Base-by-base conservation (phyloP, 75 land plant species). In the Pinus taeda region DNA sequence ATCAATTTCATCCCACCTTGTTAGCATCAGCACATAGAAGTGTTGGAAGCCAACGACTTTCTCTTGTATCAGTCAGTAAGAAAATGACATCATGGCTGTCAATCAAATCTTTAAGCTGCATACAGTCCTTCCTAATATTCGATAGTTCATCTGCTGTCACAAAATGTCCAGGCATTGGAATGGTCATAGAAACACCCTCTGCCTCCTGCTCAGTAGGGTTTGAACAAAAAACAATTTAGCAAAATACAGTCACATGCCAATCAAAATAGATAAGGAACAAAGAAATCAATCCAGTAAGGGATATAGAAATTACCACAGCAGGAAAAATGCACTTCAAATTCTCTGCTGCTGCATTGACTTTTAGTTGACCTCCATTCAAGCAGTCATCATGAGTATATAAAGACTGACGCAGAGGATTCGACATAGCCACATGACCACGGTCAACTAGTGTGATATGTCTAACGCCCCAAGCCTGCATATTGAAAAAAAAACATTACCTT, bases 111-210 rank as follows among this genome's bases (percentile, higher is more conserved):
- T 86, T 70, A 24, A 97, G 81, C 26, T 76, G 87, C 74, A 63
- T 79, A 78, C 93, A 95, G 57, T 91, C 90, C 26, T 93, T 85
- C 81, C 85, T 76, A 6, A 91, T 85, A 57, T 79, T 81, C 14
- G 73, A 62, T 72, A 76, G 84, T 78, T 90, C 89, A 26, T 85
- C 80, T 49, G 53, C 60, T 57, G 90, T 60, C 4, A 91, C 88
- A 33, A 88, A 84, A 82, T 97, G 99, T 1, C 99, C 99, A 74
- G 98, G 98, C 99, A 97, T 97, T 57, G 99, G 99, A 76, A 97
- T 97, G 6, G 93, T 72, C 84, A 95, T 77, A 1, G 76, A 80
- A 81, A 94, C 73, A 37, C 96, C 94, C 59, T 85, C 83, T n/a
- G 99, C 94, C 76, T 91, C 90, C 99, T 97, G 78, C 70, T 57